A percentile compares a stretch with the other conserved stretches of the same genome.
Conservation (phyloP, 169 alveolate genomes). For the Amoebophrya sp. region DNA sequence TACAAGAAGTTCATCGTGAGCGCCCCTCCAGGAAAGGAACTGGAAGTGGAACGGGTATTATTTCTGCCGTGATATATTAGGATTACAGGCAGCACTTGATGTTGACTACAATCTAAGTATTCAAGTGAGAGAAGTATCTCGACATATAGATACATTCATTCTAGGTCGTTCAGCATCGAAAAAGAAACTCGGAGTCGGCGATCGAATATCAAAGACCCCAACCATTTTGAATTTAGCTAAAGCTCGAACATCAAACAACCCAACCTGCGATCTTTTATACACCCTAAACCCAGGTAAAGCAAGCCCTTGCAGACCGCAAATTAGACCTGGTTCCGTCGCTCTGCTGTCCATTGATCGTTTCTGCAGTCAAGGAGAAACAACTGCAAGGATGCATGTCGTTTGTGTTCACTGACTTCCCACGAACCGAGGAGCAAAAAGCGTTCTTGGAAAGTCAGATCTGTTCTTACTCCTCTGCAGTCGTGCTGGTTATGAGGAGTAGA, state of each 20-base stretch:
- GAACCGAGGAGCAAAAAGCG: background rate
- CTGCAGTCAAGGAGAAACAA: background rate
- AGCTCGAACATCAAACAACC: no score
- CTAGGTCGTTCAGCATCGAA: no score
- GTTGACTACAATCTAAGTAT: no score
- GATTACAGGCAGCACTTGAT: no score
- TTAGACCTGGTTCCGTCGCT: background rate
- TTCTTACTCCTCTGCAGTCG: background rate
- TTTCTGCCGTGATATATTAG: no score
- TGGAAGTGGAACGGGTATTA: background rate
- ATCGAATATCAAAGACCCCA: no score
- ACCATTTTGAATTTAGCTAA: no score
- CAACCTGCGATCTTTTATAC: no score
- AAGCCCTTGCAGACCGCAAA: background rate
- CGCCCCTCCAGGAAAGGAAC: background rate
- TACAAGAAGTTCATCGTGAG: background rate
- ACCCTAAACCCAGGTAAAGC: background rate
- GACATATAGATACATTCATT: no score
- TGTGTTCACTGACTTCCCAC: background rate
- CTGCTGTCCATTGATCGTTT: background rate
- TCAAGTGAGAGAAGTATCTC: no score
- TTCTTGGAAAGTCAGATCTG: background rate
- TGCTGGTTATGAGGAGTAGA: no score
- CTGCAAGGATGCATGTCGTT: background rate
- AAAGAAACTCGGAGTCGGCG: no score